Evolutionary conservation across 2,329 filamentous ascomycete genomes (phyloP), one percentile per base, ranked within the genome.

Genomic region (Aspergillus glaucus): DNA sequence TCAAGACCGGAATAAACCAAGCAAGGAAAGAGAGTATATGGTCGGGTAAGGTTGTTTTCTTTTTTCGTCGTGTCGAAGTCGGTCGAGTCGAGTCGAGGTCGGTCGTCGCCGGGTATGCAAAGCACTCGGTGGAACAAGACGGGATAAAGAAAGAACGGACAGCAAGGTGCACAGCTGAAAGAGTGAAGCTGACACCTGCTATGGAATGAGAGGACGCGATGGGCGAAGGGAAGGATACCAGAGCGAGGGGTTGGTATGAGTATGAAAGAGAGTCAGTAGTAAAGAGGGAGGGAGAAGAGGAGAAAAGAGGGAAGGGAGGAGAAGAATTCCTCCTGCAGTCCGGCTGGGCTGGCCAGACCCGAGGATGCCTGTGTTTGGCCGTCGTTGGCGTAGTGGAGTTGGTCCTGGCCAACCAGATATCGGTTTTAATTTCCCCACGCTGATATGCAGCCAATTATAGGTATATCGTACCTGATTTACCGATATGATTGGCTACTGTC

Each of bases 151-250:
- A 74, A 57, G 73, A 76, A 68, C 61, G 74, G 70, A 76, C 65
- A 64, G 72, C 77, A 69, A 67, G 62, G 67, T 68, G 69, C 71
- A 68, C 76, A 78, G 78, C 79, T 80, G 68, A 83, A 81, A 71
- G 80, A 83, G 76, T 82, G 80, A 81, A 82, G 79, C 79, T 74
- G 76, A 68, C 67, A 72, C 72, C 67, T 70, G 71, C 72, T 68
- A 48, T 30, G 43, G 50, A 49, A 50, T 45, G 48, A 43, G 48
- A 51, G 56, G 55, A 55, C 57, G 60, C 53, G 53, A 57, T 55
- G 56, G 9, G 37, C n/a, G 52, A 58, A 58, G 55, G 54, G 52
- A 53, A 52, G 46, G 55, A 40, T 40, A 37, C 37, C 37, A 52
- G 41, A 39, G 40, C 46, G 50, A 49, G 46, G 43, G 50, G 50